Percentiles rank a stretch among this genome's conserved stretches.
These are phyloP conservation scores for Zasmidium cellare DNA, from an alignment of 2,329 filamentous ascomycete species.

Conservation along the genomic window DNA sequence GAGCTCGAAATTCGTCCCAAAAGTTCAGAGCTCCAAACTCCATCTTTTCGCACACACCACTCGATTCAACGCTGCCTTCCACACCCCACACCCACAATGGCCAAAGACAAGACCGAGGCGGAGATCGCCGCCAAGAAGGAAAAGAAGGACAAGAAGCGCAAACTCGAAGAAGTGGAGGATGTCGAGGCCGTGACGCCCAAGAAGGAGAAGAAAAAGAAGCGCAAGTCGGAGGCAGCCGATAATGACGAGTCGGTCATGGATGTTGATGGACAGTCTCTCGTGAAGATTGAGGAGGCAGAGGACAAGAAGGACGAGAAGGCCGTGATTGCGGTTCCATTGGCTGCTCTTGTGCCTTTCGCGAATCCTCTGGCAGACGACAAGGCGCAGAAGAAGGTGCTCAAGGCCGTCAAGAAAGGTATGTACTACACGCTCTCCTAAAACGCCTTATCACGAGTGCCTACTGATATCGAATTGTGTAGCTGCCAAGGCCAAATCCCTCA, in stretches of 20 bases:
- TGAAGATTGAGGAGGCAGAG: constrained; percentile 46
- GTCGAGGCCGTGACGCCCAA: constrained; percentile 30
- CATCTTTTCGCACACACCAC: background rate
- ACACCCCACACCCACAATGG: constrained; percentile 29
- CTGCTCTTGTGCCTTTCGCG: constrained; percentile 78
- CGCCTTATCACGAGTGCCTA: too few species aligned
- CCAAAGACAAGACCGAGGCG: constrained; percentile 41
- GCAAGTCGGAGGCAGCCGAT: constrained; percentile 49
- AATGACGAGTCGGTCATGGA: constrained; percentile 30
- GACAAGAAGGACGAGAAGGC: constrained; percentile 46
- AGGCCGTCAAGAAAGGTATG: constrained; percentile 62
- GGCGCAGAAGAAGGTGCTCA: constrained; percentile 65
- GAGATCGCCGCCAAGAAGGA: constrained; percentile 34
- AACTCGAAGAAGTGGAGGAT: constrained; percentile 30
- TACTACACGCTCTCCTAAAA: background rate
- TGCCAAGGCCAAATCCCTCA: constrained; percentile 91
- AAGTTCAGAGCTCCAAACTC: background rate
- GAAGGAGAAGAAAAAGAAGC: constrained; percentile 60
- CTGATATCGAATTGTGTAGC: constrained; percentile 55
- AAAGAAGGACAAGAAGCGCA: constrained; percentile 41
- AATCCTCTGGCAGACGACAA: constrained; percentile 79
- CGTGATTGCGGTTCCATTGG: constrained; percentile 38
- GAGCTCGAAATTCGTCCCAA: background rate
- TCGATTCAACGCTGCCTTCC: background rate
- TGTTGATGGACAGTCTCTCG: constrained; percentile 28